Conservation (phyloP, 108 stramenopile species). For the Pseudonitzschia multiseries region DNA sequence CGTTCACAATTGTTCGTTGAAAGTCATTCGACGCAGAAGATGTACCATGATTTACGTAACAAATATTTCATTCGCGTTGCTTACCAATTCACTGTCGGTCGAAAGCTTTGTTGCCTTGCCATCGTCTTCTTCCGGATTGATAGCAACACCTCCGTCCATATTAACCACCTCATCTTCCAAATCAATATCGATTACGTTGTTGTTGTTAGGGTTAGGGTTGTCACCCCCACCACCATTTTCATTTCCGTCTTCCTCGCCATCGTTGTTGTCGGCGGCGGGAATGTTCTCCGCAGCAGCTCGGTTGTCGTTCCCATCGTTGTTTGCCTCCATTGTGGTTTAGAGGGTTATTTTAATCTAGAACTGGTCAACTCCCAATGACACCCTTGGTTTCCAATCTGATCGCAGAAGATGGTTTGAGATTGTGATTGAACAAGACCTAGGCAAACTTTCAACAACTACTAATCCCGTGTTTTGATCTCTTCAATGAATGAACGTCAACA, state of each 20-base stretch:
- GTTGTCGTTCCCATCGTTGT: constrained; percentile 5
- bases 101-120: constrained; percentile 7
- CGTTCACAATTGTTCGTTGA: constrained; percentile 28
- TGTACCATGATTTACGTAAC: constrained; percentile 33
- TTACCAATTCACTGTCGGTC: constrained; percentile 34
- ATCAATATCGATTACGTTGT: constrained; percentile 19
- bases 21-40: constrained; percentile 8
- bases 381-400: no score
- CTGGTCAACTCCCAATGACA: no score
- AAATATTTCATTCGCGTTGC: neutral
- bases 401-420: no score
- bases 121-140: constrained; percentile 23
- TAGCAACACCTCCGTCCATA: constrained; percentile 35
- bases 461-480: no score
- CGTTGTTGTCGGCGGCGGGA: neutral
- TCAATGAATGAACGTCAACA: no score
- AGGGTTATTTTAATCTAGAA: neutral
- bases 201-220: constrained; percentile 31
- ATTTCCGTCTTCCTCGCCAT: constrained; percentile 5
- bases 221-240: constrained; percentile 13
- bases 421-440: no score
- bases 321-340: neutral
- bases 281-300: neutral
- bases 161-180: constrained; percentile 19
- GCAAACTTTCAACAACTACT: no score